These are phyloP conservation scores for Xylariaceae sp. DNA, from an alignment of 2,329 filamentous ascomycete species.

Conservation along the genomic window DNA sequence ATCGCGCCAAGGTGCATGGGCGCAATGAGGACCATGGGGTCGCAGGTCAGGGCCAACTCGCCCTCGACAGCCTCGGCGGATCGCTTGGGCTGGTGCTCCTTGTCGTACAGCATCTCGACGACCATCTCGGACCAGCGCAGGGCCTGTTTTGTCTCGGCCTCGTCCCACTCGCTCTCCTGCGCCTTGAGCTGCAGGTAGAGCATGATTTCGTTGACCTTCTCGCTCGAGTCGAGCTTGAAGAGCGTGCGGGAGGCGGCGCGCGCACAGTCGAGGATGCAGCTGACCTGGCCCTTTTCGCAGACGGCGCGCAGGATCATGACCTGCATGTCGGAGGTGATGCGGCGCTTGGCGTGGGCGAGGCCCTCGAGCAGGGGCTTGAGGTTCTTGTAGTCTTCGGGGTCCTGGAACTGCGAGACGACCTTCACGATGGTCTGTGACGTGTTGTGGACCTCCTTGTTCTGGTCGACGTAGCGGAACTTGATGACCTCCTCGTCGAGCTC, in stretches of 20 bases:
- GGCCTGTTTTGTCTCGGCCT: constrained; percentile 37
- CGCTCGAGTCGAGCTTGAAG: constrained; percentile 38
- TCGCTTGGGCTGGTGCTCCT: constrained; percentile 33
- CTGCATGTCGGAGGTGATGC: constrained; percentile 34
- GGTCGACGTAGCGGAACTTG: constrained; percentile 43
- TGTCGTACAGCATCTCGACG: constrained; percentile 45
- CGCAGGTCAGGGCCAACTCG: constrained; percentile 32
- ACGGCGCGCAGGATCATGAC: constrained; percentile 39
- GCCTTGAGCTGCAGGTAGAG: constrained; percentile 40
- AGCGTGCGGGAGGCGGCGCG: constrained; percentile 43
- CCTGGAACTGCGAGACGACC: constrained; percentile 44
- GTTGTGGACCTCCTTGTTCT: constrained; percentile 35
- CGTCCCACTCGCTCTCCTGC: constrained; percentile 33
- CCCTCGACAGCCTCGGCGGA: constrained; percentile 3
- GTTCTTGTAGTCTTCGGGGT: constrained; percentile 47
- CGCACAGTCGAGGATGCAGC: constrained; percentile 46
- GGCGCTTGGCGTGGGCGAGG: constrained; percentile 39
- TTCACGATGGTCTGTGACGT: constrained; percentile 36
- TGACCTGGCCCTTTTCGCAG: constrained; percentile 38
- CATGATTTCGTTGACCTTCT: constrained; percentile 39
- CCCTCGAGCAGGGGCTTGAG: constrained; percentile 49
- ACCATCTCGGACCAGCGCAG: constrained; percentile 44
- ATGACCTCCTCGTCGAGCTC: constrained; percentile 53
- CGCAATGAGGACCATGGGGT: constrained; percentile 41
- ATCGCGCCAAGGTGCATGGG: constrained; percentile 41